Evolutionary conservation across 768 basidiomycete genomes (phyloP), one percentile per base, ranked within the genome.

Genomic region (Royoungia palumana): DNA sequence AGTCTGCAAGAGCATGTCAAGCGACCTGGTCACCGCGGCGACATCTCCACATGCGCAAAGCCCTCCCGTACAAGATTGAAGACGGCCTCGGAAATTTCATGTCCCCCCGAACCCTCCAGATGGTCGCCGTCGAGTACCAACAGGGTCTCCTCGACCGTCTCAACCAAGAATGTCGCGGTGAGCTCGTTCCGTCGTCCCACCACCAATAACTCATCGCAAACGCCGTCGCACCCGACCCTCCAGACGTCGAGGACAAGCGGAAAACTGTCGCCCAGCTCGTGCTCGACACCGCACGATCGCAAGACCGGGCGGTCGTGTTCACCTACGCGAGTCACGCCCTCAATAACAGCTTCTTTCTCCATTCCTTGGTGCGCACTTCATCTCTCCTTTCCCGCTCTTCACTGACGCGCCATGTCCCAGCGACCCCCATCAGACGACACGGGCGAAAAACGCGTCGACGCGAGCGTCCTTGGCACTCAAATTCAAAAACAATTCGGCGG

Each of bases 281-380:
- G 21, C 75, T 90, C 27, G 75, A 77, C 30, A 81, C 87, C 10
- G 80, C 91, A 0, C 59, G 71, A 14, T 70, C 80, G 25, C 79
- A 78, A 36, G 72, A 78, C 20, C 70, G 81, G 44, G 76, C 82
- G 1, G 69, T 94, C 44, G 80, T 82, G 21, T 98, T 94, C 70
- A 95, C 89, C 69, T 93, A 94, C 62, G 93, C 94, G 4, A 87
- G 87, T 54, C 79, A 91, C 40, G 90, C 95, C 6, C 73, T 97
- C 53, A 99, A 98, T 72, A 98, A 96, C 68, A 83, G 84, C 58
- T 98, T 91, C 78, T 98, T 98, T 76, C 77, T 99, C 24, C 79
- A 89, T 56, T 77, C 76, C 49, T 75, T 99, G 34, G 95, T 97
- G 65, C 44, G 92, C 76, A n/a, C n/a, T 24, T 35, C 21, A 19